These are phyloP conservation scores for Thalassiosira exigua DNA, from an alignment of 352 stramenopile species.

Conservation along the genomic window DNA sequence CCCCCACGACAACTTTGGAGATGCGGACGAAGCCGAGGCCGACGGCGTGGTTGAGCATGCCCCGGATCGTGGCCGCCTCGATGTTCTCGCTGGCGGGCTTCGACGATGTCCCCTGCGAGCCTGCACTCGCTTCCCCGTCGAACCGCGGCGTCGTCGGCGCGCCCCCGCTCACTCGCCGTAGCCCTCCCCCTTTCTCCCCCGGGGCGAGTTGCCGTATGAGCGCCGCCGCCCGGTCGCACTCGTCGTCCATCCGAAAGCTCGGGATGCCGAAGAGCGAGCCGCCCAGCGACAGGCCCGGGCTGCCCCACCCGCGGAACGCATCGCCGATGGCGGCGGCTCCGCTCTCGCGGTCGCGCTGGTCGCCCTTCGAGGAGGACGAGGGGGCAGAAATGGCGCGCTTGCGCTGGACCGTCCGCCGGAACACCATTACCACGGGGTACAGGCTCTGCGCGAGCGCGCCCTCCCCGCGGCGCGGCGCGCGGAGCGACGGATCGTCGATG, in stretches of 20 bases:
- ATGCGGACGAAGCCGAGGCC: constrained; percentile 79
- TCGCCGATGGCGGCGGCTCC: neutral
- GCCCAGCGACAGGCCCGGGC: constrained; percentile 42
- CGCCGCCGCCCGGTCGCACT: constrained; percentile 80
- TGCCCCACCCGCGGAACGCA: constrained; percentile 17
- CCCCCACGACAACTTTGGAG: constrained; percentile 81
- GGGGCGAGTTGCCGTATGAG: constrained; percentile 72
- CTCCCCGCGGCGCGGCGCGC: too few relatives aligned
- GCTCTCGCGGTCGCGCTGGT: too few relatives aligned
- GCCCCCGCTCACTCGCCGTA: too few relatives aligned
- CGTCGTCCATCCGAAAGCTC: constrained; percentile 82
- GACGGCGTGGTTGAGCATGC: constrained; percentile 76
- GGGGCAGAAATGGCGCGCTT: constrained; percentile 32
- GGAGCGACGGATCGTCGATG: too few relatives aligned
- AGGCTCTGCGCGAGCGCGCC: constrained; percentile 50
- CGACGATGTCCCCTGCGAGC: neutral
- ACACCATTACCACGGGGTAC: constrained; percentile 75
- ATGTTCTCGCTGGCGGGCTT: constrained; percentile 52
- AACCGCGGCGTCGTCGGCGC: neutral
- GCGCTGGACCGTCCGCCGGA: constrained; percentile 78
- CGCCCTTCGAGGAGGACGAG: neutral
- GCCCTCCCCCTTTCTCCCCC: neutral
- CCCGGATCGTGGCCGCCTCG: constrained; percentile 72
- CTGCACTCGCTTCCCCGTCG: neutral
- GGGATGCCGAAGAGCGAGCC: constrained; percentile 59